Percentiles rank a stretch among this genome's conserved stretches.
These are phyloP conservation scores for Lasiosphaeriaceae sp. DNA, from an alignment of 495 filamentous ascomycete genomes.

Conservation along the genomic window DNA sequence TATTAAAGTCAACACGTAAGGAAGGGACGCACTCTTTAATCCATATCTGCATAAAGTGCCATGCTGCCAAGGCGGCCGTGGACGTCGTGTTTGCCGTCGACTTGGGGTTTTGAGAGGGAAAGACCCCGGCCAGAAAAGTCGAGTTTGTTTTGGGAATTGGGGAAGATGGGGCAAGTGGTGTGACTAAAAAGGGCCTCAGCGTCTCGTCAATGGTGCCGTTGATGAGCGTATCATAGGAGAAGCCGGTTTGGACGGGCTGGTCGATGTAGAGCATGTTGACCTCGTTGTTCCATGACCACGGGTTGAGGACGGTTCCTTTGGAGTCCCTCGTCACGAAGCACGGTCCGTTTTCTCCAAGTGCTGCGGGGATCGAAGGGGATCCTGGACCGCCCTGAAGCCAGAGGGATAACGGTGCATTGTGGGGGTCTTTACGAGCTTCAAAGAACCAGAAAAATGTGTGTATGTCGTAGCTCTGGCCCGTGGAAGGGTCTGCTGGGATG, in stretches of 20 bases:
- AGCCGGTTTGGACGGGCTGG: conserved; percentile 53
- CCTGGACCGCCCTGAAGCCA: conserved; percentile 65
- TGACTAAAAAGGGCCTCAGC: conserved; percentile 7
- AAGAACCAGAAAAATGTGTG: conserved; percentile 82
- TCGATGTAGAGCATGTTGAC: conserved; percentile 72
- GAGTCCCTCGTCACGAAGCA: conserved; percentile 44
- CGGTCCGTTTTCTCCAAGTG: conserved; percentile 56
- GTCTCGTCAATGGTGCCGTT: conserved; percentile 38
- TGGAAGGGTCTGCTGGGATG: conserved; percentile 25
- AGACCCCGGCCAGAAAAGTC: conserved; percentile 55
- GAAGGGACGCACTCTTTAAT: too few species aligned
- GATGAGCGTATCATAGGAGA: conserved; percentile 45
- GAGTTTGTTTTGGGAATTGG: conserved; percentile 19
- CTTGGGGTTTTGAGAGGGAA: conserved; percentile 44
- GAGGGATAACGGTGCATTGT: conserved; percentile 55
- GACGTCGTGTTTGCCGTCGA: conserved; percentile 58
- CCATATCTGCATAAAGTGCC: conserved; percentile 67
- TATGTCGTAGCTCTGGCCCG: conserved; percentile 50
- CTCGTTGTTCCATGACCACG: conserved; percentile 60
- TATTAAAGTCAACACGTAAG: too few species aligned
- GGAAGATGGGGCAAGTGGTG: conserved; percentile 20
- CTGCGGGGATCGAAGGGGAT: conserved; percentile 54
- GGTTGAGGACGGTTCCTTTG: conserved; percentile 30
- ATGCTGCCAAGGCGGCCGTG: conserved; percentile 55
- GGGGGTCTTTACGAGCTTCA: conserved; percentile 53